Percentiles rank a stretch among this genome's conserved stretches.
Conservation (phyloP, 768 basidiomycete genomes). For the Chalciporus piperatus region DNA sequence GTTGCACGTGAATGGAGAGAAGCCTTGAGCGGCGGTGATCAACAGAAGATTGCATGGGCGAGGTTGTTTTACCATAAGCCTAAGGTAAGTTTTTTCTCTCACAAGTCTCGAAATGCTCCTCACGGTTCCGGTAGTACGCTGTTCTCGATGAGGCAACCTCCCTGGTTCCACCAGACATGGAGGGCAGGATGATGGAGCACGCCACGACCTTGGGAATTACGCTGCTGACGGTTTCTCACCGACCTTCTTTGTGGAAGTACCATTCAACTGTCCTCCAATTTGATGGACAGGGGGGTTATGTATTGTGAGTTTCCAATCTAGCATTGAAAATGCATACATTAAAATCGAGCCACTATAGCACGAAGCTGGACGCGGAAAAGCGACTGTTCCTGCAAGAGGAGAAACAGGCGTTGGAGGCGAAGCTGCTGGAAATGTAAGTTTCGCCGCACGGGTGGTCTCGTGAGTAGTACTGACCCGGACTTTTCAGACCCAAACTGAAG, state of each 20-base stretch:
- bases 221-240: constrained; percentile 91
- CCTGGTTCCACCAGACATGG: constrained; percentile 88
- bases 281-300: constrained; percentile 92
- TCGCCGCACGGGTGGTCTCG: not conserved
- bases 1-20: constrained; percentile 90
- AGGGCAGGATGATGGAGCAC: constrained; percentile 93
- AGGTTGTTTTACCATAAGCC: constrained; percentile 93
- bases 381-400: constrained; percentile 91
- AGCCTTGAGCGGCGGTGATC: constrained; percentile 89
- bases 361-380: constrained; percentile 85
- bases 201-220: constrained; percentile 88
- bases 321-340: too few species aligned
- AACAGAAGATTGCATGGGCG: constrained; percentile 97
- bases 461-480: constrained; percentile 1
- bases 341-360: constrained; percentile 43
- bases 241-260: constrained; percentile 91
- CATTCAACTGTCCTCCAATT: constrained; percentile 87
- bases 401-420: constrained; percentile 84
- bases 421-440: constrained; percentile 76
- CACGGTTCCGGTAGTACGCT: constrained; percentile 62
- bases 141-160: constrained; percentile 97
- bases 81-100: constrained; percentile 50
- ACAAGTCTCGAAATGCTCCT: too few species aligned
- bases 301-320: constrained; percentile 55
- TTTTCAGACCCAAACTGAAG: constrained; percentile 73